Evolutionary conservation across 768 basidiomycete species (phyloP).

Genomic region (Mycena sanguinolenta): DNA sequence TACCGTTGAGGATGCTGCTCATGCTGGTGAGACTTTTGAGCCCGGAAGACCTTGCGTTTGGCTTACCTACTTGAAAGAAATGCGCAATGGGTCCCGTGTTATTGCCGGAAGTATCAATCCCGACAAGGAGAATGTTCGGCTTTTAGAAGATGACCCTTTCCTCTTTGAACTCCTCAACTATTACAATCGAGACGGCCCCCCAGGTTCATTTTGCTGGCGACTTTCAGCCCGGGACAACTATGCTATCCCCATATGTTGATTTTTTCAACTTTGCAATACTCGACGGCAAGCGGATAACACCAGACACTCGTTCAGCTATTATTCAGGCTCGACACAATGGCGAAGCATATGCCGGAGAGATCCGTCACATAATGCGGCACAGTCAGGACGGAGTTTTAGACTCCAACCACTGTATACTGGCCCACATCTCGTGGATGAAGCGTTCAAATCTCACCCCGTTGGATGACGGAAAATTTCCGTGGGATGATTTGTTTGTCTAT

Average conservation of each 20-base stretch:
- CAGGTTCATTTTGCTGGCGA: conserved; percentile 10
- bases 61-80: neutral
- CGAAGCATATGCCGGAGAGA: conserved; percentile 29
- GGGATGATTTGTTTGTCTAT: neutral
- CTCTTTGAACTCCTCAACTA: conserved; percentile 13
- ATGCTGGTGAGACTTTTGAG: neutral
- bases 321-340: conserved; percentile 21
- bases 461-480: neutral
- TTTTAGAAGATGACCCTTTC: neutral
- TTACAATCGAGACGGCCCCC: conserved; percentile 12
- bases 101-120: neutral
- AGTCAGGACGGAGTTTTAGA: conserved; percentile 27
- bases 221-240: neutral
- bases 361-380: conserved; percentile 33
- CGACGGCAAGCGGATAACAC: conserved; percentile 34
- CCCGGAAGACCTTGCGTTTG: neutral
- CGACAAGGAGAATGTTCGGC: neutral
- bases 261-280: conserved; percentile 29
- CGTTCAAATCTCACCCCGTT: neutral
- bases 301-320: conserved; percentile 29
- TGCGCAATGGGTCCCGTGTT: neutral
- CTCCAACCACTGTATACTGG: conserved; percentile 1
- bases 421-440: conserved; percentile 11
- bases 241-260: neutral
- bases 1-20: conserved; percentile 33